These are phyloP conservation scores for Volvox africanus DNA, from an alignment of 139 green algal genomes.

Conservation along the genomic window DNA sequence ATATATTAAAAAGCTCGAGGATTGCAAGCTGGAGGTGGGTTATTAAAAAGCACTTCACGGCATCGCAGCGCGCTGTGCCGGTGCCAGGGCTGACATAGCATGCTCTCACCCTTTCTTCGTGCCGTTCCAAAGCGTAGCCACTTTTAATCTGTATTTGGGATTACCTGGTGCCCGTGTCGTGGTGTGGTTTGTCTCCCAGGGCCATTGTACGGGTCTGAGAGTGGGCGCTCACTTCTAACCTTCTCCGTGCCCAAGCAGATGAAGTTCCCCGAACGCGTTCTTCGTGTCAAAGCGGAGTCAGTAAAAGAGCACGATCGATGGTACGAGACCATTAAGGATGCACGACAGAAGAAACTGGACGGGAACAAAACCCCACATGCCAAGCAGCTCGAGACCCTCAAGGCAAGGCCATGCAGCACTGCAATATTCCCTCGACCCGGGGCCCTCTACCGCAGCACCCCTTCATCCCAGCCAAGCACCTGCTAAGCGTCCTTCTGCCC, in stretches of 20 bases:
- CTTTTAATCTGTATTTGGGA: too few relatives aligned
- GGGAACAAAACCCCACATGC: slow-evolving; percentile 34
- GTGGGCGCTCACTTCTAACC: too few relatives aligned
- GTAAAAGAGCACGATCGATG: slow-evolving; percentile 6
- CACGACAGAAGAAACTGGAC: slow-evolving; percentile 36
- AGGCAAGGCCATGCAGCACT: background rate
- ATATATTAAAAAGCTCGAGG: slow-evolving; percentile 43
- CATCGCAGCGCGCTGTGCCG: background rate
- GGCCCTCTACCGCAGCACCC: background rate
- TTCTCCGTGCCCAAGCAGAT: slow-evolving; percentile 9
- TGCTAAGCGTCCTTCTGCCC: too few relatives aligned
- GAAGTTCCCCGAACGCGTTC: slow-evolving; percentile 45
- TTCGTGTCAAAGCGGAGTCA: slow-evolving; percentile 22
- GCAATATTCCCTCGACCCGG: background rate
- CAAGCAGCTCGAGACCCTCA: slow-evolving; percentile 46
- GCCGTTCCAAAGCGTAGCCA: too few relatives aligned
- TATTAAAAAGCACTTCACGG: background rate
- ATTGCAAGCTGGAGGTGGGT: slow-evolving; percentile 37
- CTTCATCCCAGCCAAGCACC: too few relatives aligned
- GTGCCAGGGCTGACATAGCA: background rate
- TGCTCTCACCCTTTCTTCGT: too few relatives aligned
- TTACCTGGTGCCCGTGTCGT: too few relatives aligned
- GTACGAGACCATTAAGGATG: slow-evolving; percentile 37
- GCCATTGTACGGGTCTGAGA: too few relatives aligned
- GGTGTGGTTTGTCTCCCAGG: too few relatives aligned